A percentile compares a stretch with the other conserved stretches of the same genome.
phyloP scores from a whole-genome alignment of 2,329 filamentous ascomycete species.

The Fusarium setosum region DNA sequence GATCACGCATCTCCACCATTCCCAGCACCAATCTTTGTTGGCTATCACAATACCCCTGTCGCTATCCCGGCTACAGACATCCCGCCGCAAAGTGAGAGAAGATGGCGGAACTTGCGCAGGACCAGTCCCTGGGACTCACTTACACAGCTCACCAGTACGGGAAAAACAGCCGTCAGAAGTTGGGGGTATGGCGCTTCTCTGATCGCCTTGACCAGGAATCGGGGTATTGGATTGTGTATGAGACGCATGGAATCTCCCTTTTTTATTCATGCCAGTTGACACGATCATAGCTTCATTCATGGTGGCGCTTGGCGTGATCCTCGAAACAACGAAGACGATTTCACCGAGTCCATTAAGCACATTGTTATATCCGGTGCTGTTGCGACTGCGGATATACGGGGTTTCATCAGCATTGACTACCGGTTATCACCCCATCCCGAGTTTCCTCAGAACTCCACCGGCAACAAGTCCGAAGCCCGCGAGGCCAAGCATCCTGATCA shows the following conservation, averaged over 20 bases:
- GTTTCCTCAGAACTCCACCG: slow-evolving; percentile 50
- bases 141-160: slow-evolving; percentile 52
- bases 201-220: slow-evolving; percentile 27
- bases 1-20: not conserved
- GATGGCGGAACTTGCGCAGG: slow-evolving; percentile 35
- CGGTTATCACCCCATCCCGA: slow-evolving; percentile 66
- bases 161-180: slow-evolving; percentile 55
- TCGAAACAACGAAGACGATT: slow-evolving; percentile 57
- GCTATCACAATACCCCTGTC: slow-evolving; percentile 5
- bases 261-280: slow-evolving; percentile 15
- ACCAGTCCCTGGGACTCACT: slow-evolving; percentile 38
- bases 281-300: slow-evolving; percentile 63
- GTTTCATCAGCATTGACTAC: slow-evolving; percentile 73
- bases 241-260: slow-evolving; percentile 1
- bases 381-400: slow-evolving; percentile 58
- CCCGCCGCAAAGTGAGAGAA: slow-evolving; percentile 13
- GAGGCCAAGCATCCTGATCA: slow-evolving; percentile 69
- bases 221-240: slow-evolving; percentile 53
- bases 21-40: slow-evolving; percentile 4
- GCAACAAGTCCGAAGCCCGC: slow-evolving; percentile 47
- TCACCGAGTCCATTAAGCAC: slow-evolving; percentile 56
- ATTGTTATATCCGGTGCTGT: slow-evolving; percentile 49
- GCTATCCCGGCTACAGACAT: slow-evolving; percentile 21
- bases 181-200: slow-evolving; percentile 57
- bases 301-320: slow-evolving; percentile 74